Evolutionary conservation across 2,329 filamentous ascomycete species (phyloP), one percentile per base, ranked within the genome.

Genomic region (Paracoccidioides lutzii): DNA sequence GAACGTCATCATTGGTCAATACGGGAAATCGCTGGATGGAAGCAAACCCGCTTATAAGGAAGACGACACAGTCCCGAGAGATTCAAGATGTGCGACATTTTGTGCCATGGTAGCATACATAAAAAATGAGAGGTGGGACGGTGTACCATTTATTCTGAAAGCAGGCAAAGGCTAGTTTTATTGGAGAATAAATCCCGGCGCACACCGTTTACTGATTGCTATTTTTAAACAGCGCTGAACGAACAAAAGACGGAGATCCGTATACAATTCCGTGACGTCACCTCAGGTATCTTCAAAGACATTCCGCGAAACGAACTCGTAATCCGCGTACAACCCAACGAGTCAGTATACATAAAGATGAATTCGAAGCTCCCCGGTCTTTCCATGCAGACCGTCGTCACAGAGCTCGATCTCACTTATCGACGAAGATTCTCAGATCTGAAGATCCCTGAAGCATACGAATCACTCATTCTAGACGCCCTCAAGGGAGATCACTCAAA

Each of bases 341-440:
- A 98, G 81, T 95, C 88, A 70, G 90, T 98, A 63, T 98, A 98
- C 78, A 95, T 97, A 75, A 98, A 98, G 84, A 98, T 98, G 93
- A 98, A 98, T 85, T 97, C 91, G 35, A 98, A 98, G 81, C 80
- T 98, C 58, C 94, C 93, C 22, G 93, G 93, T 66, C 79, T 98
- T 66, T 97, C 90, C 78, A 98, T 97, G 90, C 93, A 98, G 80
- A 98, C 93, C 10, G 93, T 97, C 42, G 88, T 96, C 65, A 98
- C 93, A 58, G 93, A 98, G 78, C 87, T 98, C 58, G 93, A 98
- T 69, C 82, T 98, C 64, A 98, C 94, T 61, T 98, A 98, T 80
- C 84, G 94, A 70, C 85, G 93, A 73, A 87, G 94, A 64, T 98
- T 98, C 83, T 97, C 93, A 15, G 93, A 98, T 74, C 82, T 98